phyloP scores from a whole-genome alignment of 768 basidiomycete species.

The Tulasnella sp. region DNA sequence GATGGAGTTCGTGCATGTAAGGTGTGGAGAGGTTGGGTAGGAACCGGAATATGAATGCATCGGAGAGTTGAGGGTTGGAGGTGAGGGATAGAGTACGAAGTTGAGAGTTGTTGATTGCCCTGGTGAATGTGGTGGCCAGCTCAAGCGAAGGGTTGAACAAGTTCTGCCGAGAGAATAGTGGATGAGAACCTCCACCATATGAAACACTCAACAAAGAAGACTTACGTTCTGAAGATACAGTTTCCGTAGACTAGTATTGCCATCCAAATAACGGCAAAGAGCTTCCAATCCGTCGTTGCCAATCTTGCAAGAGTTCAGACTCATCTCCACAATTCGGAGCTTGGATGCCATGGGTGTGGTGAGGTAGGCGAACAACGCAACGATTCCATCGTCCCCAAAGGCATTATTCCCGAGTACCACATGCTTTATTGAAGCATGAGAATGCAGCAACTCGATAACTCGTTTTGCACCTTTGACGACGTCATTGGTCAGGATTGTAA shows the following conservation, averaged over 20 bases:
- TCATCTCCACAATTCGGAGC: conserved; percentile 41
- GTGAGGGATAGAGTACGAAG: conserved; percentile 41
- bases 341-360: conserved; percentile 35
- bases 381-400: conserved; percentile 46
- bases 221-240: conserved; percentile 48
- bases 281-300: conserved; percentile 42
- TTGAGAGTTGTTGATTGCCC: conserved; percentile 42
- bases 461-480: conserved; percentile 45
- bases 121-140: conserved; percentile 31
- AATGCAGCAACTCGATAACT: conserved; percentile 36
- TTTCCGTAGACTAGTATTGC: conserved; percentile 35
- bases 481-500: too few species aligned
- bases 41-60: conserved; percentile 38
- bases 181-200: neutral
- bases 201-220: conserved; percentile 11
- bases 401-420: conserved; percentile 44
- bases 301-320: conserved; percentile 44
- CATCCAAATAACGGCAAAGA: conserved; percentile 39
- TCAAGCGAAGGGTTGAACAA: conserved; percentile 25
- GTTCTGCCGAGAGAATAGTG: conserved; percentile 13
- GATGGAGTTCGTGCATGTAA: conserved; percentile 39
- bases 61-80: conserved; percentile 37
- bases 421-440: conserved; percentile 37
- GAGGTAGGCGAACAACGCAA: conserved; percentile 42
- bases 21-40: conserved; percentile 38